phyloP scores from a whole-genome alignment of 1,284 basidiomycete species.

The Hypsizygus ulmarius region DNA sequence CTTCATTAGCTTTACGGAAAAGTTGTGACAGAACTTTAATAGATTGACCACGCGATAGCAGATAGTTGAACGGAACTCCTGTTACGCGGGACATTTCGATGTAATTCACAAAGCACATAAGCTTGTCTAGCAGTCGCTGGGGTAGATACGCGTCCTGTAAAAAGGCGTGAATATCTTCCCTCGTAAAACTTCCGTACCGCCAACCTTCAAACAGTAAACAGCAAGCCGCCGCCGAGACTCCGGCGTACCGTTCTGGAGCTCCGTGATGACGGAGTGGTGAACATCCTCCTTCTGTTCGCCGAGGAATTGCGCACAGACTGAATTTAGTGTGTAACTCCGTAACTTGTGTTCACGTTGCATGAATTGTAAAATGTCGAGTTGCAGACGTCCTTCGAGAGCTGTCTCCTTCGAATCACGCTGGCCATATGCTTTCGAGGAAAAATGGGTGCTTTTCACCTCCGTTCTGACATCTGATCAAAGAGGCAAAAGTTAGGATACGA shows the following conservation, averaged over 20 bases:
- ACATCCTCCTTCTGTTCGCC: constrained; percentile 98
- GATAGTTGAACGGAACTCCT: constrained; percentile 95
- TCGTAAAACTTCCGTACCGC: not conserved
- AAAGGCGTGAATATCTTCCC: constrained; percentile 5
- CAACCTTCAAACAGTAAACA: constrained; percentile 93
- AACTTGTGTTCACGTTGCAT: constrained; percentile 98
- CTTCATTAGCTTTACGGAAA: constrained; percentile 84
- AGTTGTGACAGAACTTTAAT: constrained; percentile 96
- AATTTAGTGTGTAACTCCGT: constrained; percentile 92
- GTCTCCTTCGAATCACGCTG: constrained; percentile 95
- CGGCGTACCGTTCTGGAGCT: constrained; percentile 91
- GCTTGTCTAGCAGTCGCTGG: constrained; percentile 89
- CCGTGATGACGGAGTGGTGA: constrained; percentile 95
- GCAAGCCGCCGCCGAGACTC: constrained; percentile 88
- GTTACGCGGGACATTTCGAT: constrained; percentile 96
- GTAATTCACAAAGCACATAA: constrained; percentile 98
- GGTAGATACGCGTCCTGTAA: constrained; percentile 91
- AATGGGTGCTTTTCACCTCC: constrained; percentile 87
- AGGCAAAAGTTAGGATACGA: constrained; percentile 5
- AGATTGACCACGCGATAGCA: constrained; percentile 89
- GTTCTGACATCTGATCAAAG: constrained; percentile 61
- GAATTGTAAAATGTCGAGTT: constrained; percentile 91
- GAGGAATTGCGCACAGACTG: constrained; percentile 93
- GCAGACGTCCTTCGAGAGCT: constrained; percentile 82
- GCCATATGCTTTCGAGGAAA: constrained; percentile 94